A percentile compares a stretch with the other conserved stretches of the same genome.
These are phyloP conservation scores for Trichophyton mentagrophytes DNA, from an alignment of 2,329 filamentous ascomycete species.

Conservation along the genomic window DNA sequence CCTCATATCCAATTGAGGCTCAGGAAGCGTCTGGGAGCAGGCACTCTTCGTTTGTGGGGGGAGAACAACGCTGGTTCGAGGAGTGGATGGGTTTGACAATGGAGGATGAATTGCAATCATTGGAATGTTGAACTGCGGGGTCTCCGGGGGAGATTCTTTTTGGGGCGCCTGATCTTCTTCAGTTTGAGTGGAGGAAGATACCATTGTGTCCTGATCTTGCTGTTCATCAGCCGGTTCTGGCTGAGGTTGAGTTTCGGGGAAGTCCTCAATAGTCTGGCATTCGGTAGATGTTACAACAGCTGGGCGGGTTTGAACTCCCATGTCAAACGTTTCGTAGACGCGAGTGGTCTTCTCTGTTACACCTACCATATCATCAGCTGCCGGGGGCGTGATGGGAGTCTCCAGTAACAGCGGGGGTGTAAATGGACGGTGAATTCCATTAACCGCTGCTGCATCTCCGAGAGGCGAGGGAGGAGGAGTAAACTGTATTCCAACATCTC, in stretches of 20 bases:
- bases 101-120: constrained; percentile 88
- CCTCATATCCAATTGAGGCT: constrained; percentile 34
- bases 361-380: not conserved
- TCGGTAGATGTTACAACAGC: constrained; percentile 31
- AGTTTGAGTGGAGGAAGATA: constrained; percentile 23
- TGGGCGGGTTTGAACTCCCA: constrained; percentile 22
- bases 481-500: constrained; percentile 66
- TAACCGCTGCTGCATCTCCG: constrained; percentile 13
- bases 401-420: constrained; percentile 44
- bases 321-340: constrained; percentile 15
- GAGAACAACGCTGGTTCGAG: constrained; percentile 59
- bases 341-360: not conserved
- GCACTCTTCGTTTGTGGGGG: constrained; percentile 71
- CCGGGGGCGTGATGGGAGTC: constrained; percentile 36
- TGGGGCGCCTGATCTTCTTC: constrained; percentile 12
- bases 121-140: constrained; percentile 43
- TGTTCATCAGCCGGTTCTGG: not conserved
- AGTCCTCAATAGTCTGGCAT: constrained; percentile 31
- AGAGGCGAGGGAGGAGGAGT: constrained; percentile 67
- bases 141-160: not conserved
- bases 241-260: not conserved
- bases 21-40: constrained; percentile 61
- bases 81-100: constrained; percentile 67
- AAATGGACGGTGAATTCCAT: constrained; percentile 47
- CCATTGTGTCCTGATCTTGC: not conserved